Evolutionary conservation across 2,329 filamentous ascomycete genomes (phyloP), one percentile per base, ranked within the genome.

Genomic region (Talaromyces amestolkiae): DNA sequence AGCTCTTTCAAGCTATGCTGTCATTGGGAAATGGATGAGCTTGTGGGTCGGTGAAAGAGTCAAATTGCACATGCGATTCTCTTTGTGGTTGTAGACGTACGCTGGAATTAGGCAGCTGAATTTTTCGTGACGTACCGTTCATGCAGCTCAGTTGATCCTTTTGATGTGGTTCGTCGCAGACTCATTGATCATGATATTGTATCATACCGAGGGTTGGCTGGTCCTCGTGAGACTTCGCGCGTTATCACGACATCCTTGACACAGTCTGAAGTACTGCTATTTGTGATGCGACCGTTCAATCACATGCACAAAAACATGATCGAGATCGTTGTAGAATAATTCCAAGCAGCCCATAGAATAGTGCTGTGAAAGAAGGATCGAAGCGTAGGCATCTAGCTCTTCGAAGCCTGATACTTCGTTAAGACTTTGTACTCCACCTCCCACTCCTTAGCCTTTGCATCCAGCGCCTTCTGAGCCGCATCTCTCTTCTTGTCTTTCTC

Each of bases 361-460:
- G 24, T 15, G 47, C 24, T 15, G 24, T 6, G 13, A 27, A 53
- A 53, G 49, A 53, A 27, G 11, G 9, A 33, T 33, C 49, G 9
- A 35, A 22, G 2, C n/a, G 31, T 37, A 35, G 4, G 27, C 24
- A 13, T 58, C 56, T 59, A 59, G n/a, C 56, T 45, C 39, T 59
- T 59, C 56, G 56, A 59, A 66, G 77, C 74, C 64, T 79, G 78
- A 53, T 76, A 79, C 62, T 80, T 80, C 56, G 75, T 76, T 1
- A 80, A 69, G 2, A 80, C 74, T 63, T 77, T 80, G 70, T 79
- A 72, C 68, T 80, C 78, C 4, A 73, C 78, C 61, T 80, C 76
- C 39, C 77, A 71, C 65, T 80, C 78, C 65, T 79, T 79, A 13
- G 73, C 72, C 67, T 80, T 80, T 69, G 79, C 79, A 63, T 80